A percentile compares a stretch with the other conserved stretches of the same genome.
phyloP scores from a whole-genome alignment of 2,329 filamentous ascomycete genomes.

The Aspergillus sp. region DNA sequence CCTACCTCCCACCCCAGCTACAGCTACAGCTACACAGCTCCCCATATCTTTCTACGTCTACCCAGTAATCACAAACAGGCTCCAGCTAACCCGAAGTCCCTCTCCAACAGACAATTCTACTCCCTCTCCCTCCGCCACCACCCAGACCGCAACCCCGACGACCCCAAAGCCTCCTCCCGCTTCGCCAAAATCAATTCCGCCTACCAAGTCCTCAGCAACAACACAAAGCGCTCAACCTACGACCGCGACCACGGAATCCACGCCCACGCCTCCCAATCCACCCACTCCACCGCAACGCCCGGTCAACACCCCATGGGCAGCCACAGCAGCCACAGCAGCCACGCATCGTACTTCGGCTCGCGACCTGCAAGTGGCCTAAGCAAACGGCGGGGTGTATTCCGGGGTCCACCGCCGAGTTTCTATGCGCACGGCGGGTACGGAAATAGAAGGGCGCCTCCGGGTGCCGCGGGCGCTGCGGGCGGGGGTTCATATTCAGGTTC shows the following conservation, averaged over 20 bases:
- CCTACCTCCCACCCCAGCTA: not conserved
- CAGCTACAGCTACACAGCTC: not conserved
- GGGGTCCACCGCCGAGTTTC: constrained; percentile 85
- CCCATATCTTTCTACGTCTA: not conserved
- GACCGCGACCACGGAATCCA: constrained; percentile 60
- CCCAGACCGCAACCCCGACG: constrained; percentile 81
- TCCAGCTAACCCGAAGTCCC: not conserved
- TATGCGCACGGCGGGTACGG: constrained; percentile 79
- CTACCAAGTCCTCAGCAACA: constrained; percentile 72
- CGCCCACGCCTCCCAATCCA: constrained; percentile 16
- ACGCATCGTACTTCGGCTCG: constrained; percentile 52
- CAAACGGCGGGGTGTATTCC: constrained; percentile 71
- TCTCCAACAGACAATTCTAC: constrained; percentile 67
- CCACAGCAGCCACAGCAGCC: constrained; percentile 51
- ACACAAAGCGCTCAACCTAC: constrained; percentile 74
- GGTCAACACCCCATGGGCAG: constrained; percentile 50
- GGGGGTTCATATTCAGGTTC: not conserved
- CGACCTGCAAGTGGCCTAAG: constrained; percentile 80
- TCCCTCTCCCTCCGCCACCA: constrained; percentile 86
- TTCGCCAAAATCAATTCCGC: constrained; percentile 85
- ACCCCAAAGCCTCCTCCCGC: constrained; percentile 69
- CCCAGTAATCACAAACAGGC: too few species aligned
- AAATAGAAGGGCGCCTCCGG: constrained; percentile 10
- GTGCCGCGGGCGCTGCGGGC: not conserved
- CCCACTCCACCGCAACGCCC: constrained; percentile 30